phyloP scores from a whole-genome alignment of 768 basidiomycete genomes.

The Phaffia tasmanica region DNA sequence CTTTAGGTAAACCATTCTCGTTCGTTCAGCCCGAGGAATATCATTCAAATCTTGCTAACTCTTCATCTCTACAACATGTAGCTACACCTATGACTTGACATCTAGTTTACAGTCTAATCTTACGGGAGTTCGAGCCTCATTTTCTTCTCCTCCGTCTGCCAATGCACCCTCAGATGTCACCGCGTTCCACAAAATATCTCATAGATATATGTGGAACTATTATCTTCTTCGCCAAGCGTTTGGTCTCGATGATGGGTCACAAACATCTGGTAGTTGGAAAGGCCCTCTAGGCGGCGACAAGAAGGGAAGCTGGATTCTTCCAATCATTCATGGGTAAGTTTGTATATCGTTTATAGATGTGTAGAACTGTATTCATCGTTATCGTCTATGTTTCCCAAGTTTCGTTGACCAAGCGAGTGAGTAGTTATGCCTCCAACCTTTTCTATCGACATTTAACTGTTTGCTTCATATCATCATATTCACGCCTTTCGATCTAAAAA shows the following conservation, averaged over 20 bases:
- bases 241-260: conserved; percentile 33
- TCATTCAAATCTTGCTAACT: background rate
- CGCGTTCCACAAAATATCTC: conserved; percentile 51
- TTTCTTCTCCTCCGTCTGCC: background rate
- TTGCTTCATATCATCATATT: background rate
- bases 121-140: conserved; percentile 42
- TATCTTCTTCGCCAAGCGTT: conserved; percentile 69
- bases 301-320: conserved; percentile 68
- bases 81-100: conserved; percentile 92
- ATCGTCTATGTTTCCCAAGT: background rate
- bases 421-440: conserved; percentile 34
- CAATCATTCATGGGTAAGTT: conserved; percentile 65
- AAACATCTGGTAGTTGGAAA: conserved; percentile 15
- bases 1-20: conserved; percentile 55
- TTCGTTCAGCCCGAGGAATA: background rate
- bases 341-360: background rate
- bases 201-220: conserved; percentile 90
- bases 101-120: conserved; percentile 91
- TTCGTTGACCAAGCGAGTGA: conserved; percentile 96
- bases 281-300: conserved; percentile 33
- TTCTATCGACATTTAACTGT: background rate
- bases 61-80: conserved; percentile 35
- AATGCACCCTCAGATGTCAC: conserved; percentile 37
- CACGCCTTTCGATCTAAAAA: background rate
- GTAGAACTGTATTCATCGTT: background rate